Evolutionary conservation across 768 basidiomycete species (phyloP), one percentile per base, ranked within the genome.

Genomic region (Cystobasidium ongulense): DNA sequence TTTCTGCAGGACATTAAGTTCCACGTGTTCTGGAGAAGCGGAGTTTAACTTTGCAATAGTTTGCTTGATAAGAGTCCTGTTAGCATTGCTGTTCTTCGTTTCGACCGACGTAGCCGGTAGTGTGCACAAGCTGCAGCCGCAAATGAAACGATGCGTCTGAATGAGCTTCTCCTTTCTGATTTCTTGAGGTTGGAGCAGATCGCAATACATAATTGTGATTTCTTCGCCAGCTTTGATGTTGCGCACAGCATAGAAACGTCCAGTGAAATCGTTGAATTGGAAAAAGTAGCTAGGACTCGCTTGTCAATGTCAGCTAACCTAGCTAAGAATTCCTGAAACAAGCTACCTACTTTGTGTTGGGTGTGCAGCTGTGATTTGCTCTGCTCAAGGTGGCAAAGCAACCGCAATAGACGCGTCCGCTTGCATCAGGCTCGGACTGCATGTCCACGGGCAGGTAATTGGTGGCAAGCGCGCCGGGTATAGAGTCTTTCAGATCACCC

Each of bases 391-490:
- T 70, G 4, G 43, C 50, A 52, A 70, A 70, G 21, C 43, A 43
- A 23, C 50, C 67, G 27, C 67, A 70, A 27, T 70, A 70, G 18
- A 41, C 39, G 18, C 39, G 39, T 41, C 39, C 39, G 23, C 5
- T 23, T 57, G 15, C 27, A 13, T 17, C 67, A 53, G 27, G 35
- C 7, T 25, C 21, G 50, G 29, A 5, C 50, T 52, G 15, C 15
- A 70, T 23, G 35, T 70, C 67, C 17, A 70, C 67, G 3, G 67
- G 67, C 15, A 70, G 53, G 33, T 70, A 70, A 39, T 70, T 70
- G 11, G 67, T 70, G 5, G 18, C 43, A 25, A 70, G 67, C 21
- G 25, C 54, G 52, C 67, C 67, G 33, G 67, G 67, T 15, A 70
- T 52, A 15, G 11, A 13, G 50, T 70, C 52, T 33, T 54, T 46